Evolutionary conservation across 306 rosid genomes (phyloP), one percentile per base, ranked within the genome.

Genomic region (Casuarina cunninghamiana): DNA sequence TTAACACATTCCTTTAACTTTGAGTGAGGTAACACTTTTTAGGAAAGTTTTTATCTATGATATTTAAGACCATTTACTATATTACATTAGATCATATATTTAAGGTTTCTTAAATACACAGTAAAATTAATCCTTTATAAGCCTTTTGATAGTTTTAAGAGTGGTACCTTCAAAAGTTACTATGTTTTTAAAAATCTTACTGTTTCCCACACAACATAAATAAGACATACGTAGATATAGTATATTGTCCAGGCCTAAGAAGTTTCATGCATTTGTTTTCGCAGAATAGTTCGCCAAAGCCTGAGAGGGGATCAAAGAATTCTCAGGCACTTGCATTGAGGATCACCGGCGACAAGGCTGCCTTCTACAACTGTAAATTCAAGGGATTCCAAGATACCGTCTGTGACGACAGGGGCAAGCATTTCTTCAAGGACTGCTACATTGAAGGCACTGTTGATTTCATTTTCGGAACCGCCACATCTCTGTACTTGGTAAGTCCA

Each of bases 271-370:
- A 57, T 54, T 17, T 51, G 72, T 61, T 50, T 3, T 3, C 5
- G 11, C 63, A 88, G 91, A 88, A 88, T 39, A 76, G 88, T 3
- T 42, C 91, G 0, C 88, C 91, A 8, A 81, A 70, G 54, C 91
- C 89, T 4, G 72, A 79, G 26, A 78, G 78, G 15, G 48, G 17
- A 41, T 60, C 5, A 32, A 44, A 16, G 10, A 84, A 83, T 10
- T 88, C 67, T 21, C 91, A 85, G 32, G 91, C 91, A 2, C n/a
- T 81, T 7, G 91, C 91, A 11, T 38, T 86, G 21, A 88, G 91
- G 82, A 53, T 88, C 3, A 38, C 77, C 0, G 91, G 84, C 0
- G 73, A 61, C 54, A 88, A 79, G 51, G 77, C 83, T 1, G 81
- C 89, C 4, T 60, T 88, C 49, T 78, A 78, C 19, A 85, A 85